Base-by-base conservation (phyloP, 2,329 filamentous ascomycete species). In the Boeremia exigua region DNA sequence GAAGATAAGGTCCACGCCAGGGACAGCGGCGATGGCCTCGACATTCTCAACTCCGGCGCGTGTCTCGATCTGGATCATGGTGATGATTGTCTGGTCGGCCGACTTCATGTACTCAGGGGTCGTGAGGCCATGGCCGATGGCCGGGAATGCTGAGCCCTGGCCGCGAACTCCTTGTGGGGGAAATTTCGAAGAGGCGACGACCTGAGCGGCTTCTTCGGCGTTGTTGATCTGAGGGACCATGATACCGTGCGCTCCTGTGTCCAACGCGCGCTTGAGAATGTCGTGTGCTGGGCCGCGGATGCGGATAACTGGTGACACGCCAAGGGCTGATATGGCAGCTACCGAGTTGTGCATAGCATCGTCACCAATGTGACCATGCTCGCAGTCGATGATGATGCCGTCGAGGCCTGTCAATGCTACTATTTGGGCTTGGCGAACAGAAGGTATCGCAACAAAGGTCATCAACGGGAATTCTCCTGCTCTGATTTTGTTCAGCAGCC, bases 11-110 rank as follows among this genome's bases (percentile, higher is more conserved):
- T 89, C 87, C 19, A 89, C 78, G 3, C 84, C 84, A 3, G 84
- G 75, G 19, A 87, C 77, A 17, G 81, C 78, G 37, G 85, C 85
- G 69, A 89, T 89, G 43, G 82, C 83, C 30, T 88, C 85, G 1
- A 88, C 75, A 48, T 81, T 80, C 42, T 80, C 81, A 12, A 89
- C 75, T 0, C 86, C 86, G 68, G 88, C 86, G 57, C 78, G 77
- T 0, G 87, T 88, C 75, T 89, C 87, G 48, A 89, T 88, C 71
- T 89, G 87, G 10, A 88, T 84, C 75, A 88, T 86, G 14, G 84
- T 87, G 54, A 89, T 69, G 19, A 89, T 78, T 28, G 80, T 79
- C 8, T 80, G 78, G 65, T 86, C 86, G 42, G 83, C 83, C 36
- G 83, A 79, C 62, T 84, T 79, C 46, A 86, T 78, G 59, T 86